Base-by-base conservation (phyloP, 768 basidiomycete genomes). In the Symmetrospora coprosmae region DNA sequence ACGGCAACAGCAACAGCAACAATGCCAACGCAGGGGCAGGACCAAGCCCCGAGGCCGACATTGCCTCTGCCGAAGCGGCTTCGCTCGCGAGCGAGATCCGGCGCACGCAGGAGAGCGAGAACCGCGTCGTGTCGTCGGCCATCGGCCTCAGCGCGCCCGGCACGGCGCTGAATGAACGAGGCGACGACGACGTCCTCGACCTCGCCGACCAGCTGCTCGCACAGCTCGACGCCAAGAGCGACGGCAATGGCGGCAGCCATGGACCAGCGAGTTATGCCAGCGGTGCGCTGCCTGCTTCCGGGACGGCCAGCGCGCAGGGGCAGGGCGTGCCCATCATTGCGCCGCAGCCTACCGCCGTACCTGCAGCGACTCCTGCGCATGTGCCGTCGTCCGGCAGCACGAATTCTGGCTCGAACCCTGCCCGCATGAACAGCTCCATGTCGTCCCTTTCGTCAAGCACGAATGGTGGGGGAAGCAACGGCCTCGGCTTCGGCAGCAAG, bases 191-290 rank as follows among this genome's bases (percentile, higher is more conserved):
- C n/a, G 55, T 58, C 4, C 30, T 58, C 14, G 55, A 58, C 25
- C 41, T 58, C n/a, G 55, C 55, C n/a, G 55, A 58, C 37, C 55
- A 58, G 31, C 27, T 58, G 23, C 55, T 58, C 30, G 55, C 55
- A 31, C 55, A 58, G 31, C 30, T 58, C n/a, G 55, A 58, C 43
- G 55, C 55, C 50, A 34, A 52, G 13, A 17, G 45, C 17, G 45
- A 14, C 17, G 11, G 45, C 14, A 47, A 27, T 14, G 13, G 25
- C 17, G 11, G 11, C 45, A 14, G 23, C 45, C 23, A 21, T 21
- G 14, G 45, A n/a, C n/a, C n/a, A n/a, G n/a, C n/a, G n/a, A n/a
- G n/a, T n/a, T n/a, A n/a, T n/a, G n/a, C n/a, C n/a, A n/a, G n/a
- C n/a, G n/a, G n/a, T n/a, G n/a, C n/a, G n/a, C n/a, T n/a, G n/a